phyloP scores from a whole-genome alignment of 805 yeast genomes.

The Torulaspora microellipsoides region DNA sequence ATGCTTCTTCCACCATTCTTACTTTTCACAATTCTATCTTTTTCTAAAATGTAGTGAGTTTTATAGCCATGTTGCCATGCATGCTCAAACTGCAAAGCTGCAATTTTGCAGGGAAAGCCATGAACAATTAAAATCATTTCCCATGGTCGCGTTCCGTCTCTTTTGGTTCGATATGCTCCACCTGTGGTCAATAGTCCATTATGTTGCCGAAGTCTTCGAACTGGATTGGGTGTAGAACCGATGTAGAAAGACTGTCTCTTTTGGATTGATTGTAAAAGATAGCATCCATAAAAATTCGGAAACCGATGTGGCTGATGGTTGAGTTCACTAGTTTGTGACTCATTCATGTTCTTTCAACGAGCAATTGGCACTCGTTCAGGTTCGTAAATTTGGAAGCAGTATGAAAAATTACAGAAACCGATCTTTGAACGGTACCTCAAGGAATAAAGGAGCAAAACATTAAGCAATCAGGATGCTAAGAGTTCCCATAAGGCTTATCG shows the following conservation, averaged over 20 bases:
- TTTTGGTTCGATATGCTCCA: conserved; percentile 67
- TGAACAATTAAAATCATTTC: conserved; percentile 55
- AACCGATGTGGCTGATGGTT: conserved; percentile 7
- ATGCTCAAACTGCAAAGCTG: conserved; percentile 79
- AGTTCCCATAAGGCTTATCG: neutral
- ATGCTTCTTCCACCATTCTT: conserved; percentile 40
- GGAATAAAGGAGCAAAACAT: too few species aligned
- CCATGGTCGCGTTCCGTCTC: conserved; percentile 67
- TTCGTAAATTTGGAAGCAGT: neutral
- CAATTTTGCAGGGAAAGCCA: conserved; percentile 65
- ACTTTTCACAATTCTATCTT: conserved; percentile 37
- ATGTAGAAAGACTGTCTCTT: conserved; percentile 61
- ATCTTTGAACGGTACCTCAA: too few species aligned
- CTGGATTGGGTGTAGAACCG: conserved; percentile 80
- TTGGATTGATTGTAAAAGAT: conserved; percentile 56
- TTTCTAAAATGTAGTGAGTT: conserved; percentile 52
- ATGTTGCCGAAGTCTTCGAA: conserved; percentile 66
- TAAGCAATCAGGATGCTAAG: conserved; percentile 1
- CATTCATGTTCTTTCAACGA: neutral
- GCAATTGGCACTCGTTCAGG: neutral
- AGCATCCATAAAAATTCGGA: conserved; percentile 59
- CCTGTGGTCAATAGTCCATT: conserved; percentile 61
- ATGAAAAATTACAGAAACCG: too few species aligned
- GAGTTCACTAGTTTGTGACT: neutral
- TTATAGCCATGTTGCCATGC: conserved; percentile 74